Conservation (phyloP, 768 basidiomycete genomes). For the Pholiota molesta region DNA sequence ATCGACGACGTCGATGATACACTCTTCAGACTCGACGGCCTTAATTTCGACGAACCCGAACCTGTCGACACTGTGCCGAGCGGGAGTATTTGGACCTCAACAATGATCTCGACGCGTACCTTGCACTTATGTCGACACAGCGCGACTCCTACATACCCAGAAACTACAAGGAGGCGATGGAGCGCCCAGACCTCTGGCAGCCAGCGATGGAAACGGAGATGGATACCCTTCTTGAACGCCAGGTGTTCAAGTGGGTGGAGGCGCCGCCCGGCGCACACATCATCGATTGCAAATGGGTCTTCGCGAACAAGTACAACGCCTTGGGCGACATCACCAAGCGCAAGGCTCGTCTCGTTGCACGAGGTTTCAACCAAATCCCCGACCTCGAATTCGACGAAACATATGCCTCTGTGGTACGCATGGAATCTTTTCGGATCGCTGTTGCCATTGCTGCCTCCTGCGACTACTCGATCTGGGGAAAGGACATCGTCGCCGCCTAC, state of each 20-base stretch:
- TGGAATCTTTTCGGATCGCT: not conserved
- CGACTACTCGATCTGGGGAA: not conserved
- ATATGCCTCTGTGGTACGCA: not conserved
- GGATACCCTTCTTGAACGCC: constrained; percentile 14
- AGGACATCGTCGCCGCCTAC: not conserved
- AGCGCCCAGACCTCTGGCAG: constrained; percentile 16
- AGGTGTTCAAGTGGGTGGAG: not conserved
- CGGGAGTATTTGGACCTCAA: not conserved
- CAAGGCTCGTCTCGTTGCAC: constrained; percentile 28
- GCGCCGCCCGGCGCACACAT: too few species aligned
- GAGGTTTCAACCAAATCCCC: not conserved
- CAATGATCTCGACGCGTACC: not conserved
- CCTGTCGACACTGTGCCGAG: too few species aligned
- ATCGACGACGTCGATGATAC: too few species aligned
- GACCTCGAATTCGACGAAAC: not conserved
- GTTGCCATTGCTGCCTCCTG: not conserved
- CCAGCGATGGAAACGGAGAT: constrained; percentile 20
- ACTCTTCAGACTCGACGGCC: too few species aligned
- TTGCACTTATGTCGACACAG: too few species aligned
- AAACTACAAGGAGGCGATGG: constrained; percentile 17
- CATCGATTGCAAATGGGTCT: not conserved
- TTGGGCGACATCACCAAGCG: constrained; percentile 19
- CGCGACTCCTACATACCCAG: not conserved
- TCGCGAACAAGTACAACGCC: not conserved
- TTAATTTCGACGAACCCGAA: too few species aligned